These are phyloP conservation scores for Sugiyamaella lignohabitans DNA, from an alignment of 805 yeast species.

Conservation along the genomic window DNA sequence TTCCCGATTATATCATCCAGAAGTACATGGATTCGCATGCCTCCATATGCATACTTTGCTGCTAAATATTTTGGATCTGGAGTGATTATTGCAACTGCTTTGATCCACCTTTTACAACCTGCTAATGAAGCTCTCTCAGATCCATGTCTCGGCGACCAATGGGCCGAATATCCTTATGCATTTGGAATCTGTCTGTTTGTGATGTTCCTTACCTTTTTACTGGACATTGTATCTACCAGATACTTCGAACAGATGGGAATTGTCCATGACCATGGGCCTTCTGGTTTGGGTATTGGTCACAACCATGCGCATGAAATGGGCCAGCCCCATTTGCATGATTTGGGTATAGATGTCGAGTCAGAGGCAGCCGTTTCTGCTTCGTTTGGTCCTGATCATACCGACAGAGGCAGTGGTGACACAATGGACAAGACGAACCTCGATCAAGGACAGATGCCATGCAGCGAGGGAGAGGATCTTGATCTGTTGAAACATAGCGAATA, in stretches of 20 bases:
- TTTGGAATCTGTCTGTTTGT: conserved; percentile 48
- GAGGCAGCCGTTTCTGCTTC: no score
- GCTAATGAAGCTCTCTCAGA: conserved; percentile 27
- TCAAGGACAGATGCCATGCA: neutral
- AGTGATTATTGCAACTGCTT: conserved; percentile 70
- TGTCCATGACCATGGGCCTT: conserved; percentile 22
- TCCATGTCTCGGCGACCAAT: conserved; percentile 22
- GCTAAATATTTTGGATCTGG: conserved; percentile 62
- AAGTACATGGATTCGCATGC: conserved; percentile 23
- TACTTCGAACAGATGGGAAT: conserved; percentile 15
- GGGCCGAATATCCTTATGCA: conserved; percentile 53
- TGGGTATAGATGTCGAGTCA: no score
- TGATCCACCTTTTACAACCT: conserved; percentile 52
- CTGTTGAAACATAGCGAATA: neutral
- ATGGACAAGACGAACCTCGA: neutral
- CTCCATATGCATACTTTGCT: conserved; percentile 27
- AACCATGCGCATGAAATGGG: neutral
- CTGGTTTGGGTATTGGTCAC: conserved; percentile 9
- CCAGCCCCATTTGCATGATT: no score
- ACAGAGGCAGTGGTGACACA: neutral
- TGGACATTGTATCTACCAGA: conserved; percentile 19
- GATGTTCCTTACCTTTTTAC: conserved; percentile 31
- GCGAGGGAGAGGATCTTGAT: neutral
- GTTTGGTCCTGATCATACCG: no score
- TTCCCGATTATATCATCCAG: conserved; percentile 38